Base-by-base conservation (phyloP, 768 basidiomycete species). In the Lactarius tabidus region DNA sequence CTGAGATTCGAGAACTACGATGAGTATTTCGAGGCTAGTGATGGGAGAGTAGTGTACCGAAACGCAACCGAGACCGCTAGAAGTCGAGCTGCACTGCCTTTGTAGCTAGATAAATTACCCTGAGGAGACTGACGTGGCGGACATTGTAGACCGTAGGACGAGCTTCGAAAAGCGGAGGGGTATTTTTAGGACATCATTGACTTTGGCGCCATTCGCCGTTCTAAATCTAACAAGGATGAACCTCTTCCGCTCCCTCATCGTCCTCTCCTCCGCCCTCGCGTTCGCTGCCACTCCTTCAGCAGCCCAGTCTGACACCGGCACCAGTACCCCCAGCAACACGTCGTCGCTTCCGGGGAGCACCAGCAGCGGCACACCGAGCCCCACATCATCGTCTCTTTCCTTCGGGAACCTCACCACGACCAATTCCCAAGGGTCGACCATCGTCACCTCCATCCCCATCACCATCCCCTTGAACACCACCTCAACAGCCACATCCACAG, bases 391-490 rank as follows among this genome's bases (percentile, higher is more conserved):
- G 20, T 0, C 65, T 28, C 55, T 61, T 36, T 33, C 62, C 12
- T 63, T 60, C 45, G 59, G 38, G 15, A 55, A 59, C 45, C 20
- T 69, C 10, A 69, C 69, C 45, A 63, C 65, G 57, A 69, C 67
- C 17, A 38, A 67, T 23, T 41, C 67, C 6, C 59, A 57, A 43
- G 69, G 69, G 57, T 69, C 67, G 28, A 60, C 63, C 15, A 41
- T 63, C 43, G 45, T 68, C 20, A 57, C 59, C 7, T 62, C 64
- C 26, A 45, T 69, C n/a, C 69, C 69, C 6, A 69, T 68, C 57
- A 69, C 69, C 31, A 33, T 69, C 17, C 23, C 14, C 31, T 57
- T 60, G 7, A 62, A 20, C 29, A 41, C 41, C 10, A 61, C 33
- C 26, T 23, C 53, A 18, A 52, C 67, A 1, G 8, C 62, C 39